phyloP scores from a whole-genome alignment of 2,329 filamentous ascomycete species.

The Alternaria alternata region DNA sequence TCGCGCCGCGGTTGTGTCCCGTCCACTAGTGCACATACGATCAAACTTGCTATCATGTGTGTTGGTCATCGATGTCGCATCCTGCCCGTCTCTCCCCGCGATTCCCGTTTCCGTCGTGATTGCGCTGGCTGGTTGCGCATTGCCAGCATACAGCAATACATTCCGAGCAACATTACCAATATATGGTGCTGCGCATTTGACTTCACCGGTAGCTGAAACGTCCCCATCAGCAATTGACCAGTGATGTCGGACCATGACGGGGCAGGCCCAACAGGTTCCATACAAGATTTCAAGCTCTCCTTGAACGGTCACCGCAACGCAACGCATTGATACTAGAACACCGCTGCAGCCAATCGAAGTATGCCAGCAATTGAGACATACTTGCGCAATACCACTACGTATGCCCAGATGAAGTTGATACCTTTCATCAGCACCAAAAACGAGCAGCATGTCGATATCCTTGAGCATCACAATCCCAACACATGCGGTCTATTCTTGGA shows the following conservation, averaged over 20 bases:
- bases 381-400: constrained; percentile 20
- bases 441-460: neutral
- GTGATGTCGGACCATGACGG: constrained; percentile 14
- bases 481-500: constrained; percentile 32
- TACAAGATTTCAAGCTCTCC: constrained; percentile 32
- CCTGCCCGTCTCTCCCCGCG: constrained; percentile 41
- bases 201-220: constrained; percentile 18
- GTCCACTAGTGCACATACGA: constrained; percentile 35
- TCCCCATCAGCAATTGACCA: constrained; percentile 8
- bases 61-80: constrained; percentile 31
- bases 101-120: constrained; percentile 35
- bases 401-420: constrained; percentile 8
- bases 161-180: constrained; percentile 2
- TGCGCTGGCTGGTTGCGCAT: constrained; percentile 22
- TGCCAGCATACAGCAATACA: constrained; percentile 22
- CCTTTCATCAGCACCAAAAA: constrained; percentile 3
- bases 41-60: constrained; percentile 28
- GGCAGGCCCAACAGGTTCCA: constrained; percentile 18
- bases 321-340: constrained; percentile 10
- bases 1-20: constrained; percentile 32
- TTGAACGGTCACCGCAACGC: constrained; percentile 28
- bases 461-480: constrained; percentile 4
- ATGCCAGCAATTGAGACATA: constrained; percentile 20
- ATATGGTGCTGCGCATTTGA: neutral
- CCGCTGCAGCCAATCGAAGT: constrained; percentile 26